Percentiles rank a stretch among this genome's conserved stretches.
Conservation (phyloP, 257 asterid species). For the Jaltomata sinuosa region DNA sequence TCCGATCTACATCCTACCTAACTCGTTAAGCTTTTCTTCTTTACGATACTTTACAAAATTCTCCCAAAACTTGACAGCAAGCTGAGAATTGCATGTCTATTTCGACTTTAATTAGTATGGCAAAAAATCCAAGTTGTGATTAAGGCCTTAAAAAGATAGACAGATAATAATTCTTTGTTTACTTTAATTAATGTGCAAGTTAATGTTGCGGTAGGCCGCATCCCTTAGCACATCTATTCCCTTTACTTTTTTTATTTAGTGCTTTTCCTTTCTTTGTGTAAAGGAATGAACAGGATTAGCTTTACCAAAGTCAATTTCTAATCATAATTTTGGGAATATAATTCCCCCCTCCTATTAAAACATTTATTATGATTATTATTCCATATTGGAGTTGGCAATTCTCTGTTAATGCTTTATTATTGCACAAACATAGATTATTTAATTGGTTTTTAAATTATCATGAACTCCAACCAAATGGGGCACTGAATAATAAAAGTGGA, state of each 20-base stretch:
- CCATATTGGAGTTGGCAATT: not conserved
- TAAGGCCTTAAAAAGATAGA: not conserved
- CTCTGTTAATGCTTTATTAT: not conserved
- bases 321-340: constrained; percentile 1
- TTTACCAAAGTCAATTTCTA: not conserved
- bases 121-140: not conserved
- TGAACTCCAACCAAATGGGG: constrained; percentile 1
- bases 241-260: not conserved
- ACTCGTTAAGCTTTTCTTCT: too few relatives aligned
- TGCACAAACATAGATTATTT: not conserved
- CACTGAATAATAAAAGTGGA: not conserved
- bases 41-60: not conserved
- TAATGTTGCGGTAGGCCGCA: constrained; percentile 19
- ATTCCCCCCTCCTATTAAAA: not conserved
- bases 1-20: too few relatives aligned
- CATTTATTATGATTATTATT: not conserved
- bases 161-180: not conserved
- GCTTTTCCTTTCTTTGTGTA: not conserved
- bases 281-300: not conserved
- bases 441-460: not conserved
- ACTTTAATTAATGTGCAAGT: not conserved
- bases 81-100: not conserved
- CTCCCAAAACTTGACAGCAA: not conserved
- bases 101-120: not conserved
- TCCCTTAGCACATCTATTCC: constrained; percentile 6